Conservation (phyloP, 1,284 basidiomycete species). For the Ceratobasidium sp. region DNA sequence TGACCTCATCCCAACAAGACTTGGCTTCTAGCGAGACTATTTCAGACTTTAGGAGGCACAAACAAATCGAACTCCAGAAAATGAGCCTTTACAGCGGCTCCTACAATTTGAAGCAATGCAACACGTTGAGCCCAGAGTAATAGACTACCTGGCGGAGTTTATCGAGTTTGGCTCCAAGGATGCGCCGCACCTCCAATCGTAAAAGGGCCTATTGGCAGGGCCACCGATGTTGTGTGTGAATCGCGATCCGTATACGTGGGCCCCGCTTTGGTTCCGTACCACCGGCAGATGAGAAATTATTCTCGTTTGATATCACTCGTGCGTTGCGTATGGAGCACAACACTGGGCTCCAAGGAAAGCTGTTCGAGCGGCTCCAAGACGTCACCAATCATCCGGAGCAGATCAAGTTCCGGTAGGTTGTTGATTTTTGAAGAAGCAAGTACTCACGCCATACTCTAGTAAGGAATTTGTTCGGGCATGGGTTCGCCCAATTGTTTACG, state of each 20-base stretch:
- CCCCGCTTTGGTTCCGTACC: background rate
- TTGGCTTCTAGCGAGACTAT: no score
- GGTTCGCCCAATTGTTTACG: conserved; percentile 42
- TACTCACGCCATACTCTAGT: no score
- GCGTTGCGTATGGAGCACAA: conserved; percentile 39
- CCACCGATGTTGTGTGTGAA: conserved; percentile 41
- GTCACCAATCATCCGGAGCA: conserved; percentile 37
- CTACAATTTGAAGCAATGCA: conserved; percentile 9
- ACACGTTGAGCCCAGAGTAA: conserved; percentile 25
- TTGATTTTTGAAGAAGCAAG: no score
- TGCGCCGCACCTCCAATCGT: conserved; percentile 34
- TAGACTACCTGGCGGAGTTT: conserved; percentile 39
- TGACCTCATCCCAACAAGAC: no score
- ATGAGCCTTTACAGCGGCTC: no score
- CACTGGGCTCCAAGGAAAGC: conserved; percentile 32
- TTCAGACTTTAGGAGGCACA: no score
- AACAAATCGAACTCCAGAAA: no score
- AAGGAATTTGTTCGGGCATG: conserved; percentile 40
- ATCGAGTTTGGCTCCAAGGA: conserved; percentile 40
- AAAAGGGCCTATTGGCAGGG: background rate
- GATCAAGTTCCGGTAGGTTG: conserved; percentile 42
- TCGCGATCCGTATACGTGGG: background rate
- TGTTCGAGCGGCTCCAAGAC: conserved; percentile 4
- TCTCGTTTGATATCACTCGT: conserved; percentile 41
- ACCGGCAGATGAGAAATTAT: conserved; percentile 41